Conservation (phyloP, 78 protist genomes). For the Cavenderia fasciculata region DNA sequence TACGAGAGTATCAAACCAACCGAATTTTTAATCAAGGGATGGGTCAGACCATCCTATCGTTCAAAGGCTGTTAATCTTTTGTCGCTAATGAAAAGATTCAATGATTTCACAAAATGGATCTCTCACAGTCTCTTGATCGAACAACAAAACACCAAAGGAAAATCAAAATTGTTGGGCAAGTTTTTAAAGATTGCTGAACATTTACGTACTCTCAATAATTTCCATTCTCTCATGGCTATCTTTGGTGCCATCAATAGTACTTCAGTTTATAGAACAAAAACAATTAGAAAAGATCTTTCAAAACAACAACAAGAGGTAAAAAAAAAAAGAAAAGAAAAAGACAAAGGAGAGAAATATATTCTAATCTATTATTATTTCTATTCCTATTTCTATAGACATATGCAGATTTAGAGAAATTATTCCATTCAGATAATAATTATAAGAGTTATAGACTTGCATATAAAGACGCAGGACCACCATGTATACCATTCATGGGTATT, state of each 20-base stretch:
- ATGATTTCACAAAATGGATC: slow-evolving; percentile 83
- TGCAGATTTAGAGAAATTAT: slow-evolving; percentile 64
- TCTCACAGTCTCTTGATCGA: slow-evolving; percentile 53
- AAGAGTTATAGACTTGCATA: slow-evolving; percentile 76
- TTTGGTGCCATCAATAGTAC: slow-evolving; percentile 80
- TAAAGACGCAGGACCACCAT: slow-evolving; percentile 68
- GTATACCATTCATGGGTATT: slow-evolving; percentile 82
- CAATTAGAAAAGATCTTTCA: slow-evolving; percentile 80
- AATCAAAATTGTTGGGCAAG: slow-evolving; percentile 46
- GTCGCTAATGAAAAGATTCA: slow-evolving; percentile 72
- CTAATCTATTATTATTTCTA: background rate
- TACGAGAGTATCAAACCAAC: slow-evolving; percentile 70
- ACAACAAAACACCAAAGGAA: slow-evolving; percentile 49
- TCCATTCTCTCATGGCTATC: slow-evolving; percentile 82
- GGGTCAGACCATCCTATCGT: slow-evolving; percentile 76
- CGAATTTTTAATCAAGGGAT: slow-evolving; percentile 81
- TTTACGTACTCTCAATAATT: slow-evolving; percentile 55
- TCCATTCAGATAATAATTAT: slow-evolving; percentile 47
- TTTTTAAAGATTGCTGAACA: slow-evolving; percentile 81
- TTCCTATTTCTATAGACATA: slow-evolving; percentile 2
- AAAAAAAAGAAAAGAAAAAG: background rate
- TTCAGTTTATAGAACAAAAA: slow-evolving; percentile 71
- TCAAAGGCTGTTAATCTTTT: slow-evolving; percentile 67
- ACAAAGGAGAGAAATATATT: background rate
- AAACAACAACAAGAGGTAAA: slow-evolving; percentile 70